phyloP scores from a whole-genome alignment of 2,329 filamentous ascomycete species.

The Helotiales sp. region DNA sequence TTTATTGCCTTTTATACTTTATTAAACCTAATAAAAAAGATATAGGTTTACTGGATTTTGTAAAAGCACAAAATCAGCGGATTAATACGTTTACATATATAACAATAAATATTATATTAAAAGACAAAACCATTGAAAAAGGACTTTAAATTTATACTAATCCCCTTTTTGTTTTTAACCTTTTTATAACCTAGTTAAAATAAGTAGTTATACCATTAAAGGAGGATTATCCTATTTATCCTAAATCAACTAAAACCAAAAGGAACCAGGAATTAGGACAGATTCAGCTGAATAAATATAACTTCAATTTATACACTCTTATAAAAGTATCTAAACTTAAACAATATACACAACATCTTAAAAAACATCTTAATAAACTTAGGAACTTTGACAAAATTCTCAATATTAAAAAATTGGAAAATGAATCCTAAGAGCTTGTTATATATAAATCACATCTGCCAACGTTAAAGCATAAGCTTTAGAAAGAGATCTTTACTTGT shows the following conservation, averaged over 20 bases:
- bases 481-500: slow-evolving; percentile 10
- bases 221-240: neutral
- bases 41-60: neutral
- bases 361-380: slow-evolving; percentile 6
- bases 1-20: neutral
- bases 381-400: slow-evolving; percentile 11
- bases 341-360: slow-evolving; percentile 5
- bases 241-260: neutral
- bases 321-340: slow-evolving; percentile 12
- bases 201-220: neutral
- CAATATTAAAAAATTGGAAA: slow-evolving; percentile 9
- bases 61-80: neutral
- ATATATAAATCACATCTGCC: slow-evolving; percentile 12
- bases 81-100: neutral
- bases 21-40: neutral
- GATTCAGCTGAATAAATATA: slow-evolving; percentile 13
- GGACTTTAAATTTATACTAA: neutral
- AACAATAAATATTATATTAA: neutral
- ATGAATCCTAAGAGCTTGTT: slow-evolving; percentile 16
- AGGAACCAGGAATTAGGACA: neutral
- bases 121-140: neutral
- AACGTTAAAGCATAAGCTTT: slow-evolving; percentile 9
- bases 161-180: neutral
- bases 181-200: neutral
- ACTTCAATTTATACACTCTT: slow-evolving; percentile 18